phyloP scores from a whole-genome alignment of 345 rosid genomes.

The Iberis pinnata region DNA sequence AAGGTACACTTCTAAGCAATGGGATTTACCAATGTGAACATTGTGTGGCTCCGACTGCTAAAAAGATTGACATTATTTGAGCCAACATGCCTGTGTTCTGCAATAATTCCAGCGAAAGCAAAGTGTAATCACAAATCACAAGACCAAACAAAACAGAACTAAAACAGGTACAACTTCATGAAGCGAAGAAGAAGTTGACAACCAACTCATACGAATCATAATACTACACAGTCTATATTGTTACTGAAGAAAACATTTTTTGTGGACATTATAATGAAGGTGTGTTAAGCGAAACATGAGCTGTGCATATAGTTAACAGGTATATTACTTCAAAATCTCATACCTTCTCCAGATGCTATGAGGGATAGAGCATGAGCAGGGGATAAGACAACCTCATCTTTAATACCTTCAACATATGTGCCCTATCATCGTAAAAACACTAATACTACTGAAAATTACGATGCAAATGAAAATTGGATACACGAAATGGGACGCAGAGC shows the following conservation, averaged over 20 bases:
- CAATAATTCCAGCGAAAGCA: conserved; percentile 10
- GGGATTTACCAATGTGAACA: conserved; percentile 68
- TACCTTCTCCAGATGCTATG: conserved; percentile 98
- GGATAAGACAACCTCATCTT: conserved; percentile 94
- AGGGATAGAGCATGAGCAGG: conserved; percentile 96
- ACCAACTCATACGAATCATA: neutral
- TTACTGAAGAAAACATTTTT: neutral
- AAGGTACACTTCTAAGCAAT: conserved; percentile 8
- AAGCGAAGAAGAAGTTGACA: neutral
- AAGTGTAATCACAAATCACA: conserved; percentile 8
- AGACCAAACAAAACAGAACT: conserved; percentile 9
- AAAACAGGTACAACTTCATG: conserved; percentile 6
- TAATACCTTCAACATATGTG: conserved; percentile 82
- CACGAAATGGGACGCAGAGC: conserved; percentile 9
- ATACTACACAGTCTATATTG: conserved; percentile 6
- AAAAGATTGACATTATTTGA: conserved; percentile 87
- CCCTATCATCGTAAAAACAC: conserved; percentile 47
- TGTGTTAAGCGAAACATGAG: neutral
- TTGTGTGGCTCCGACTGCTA: conserved; percentile 97
- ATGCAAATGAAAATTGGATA: conserved; percentile 14
- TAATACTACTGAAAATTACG: conserved; percentile 14
- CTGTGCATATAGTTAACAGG: neutral
- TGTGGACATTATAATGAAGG: conserved; percentile 1
- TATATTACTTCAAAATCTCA: conserved; percentile 7
- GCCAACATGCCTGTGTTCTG: conserved; percentile 95